phyloP scores from a whole-genome alignment of 345 rosid species.

The Citrus sp. region DNA sequence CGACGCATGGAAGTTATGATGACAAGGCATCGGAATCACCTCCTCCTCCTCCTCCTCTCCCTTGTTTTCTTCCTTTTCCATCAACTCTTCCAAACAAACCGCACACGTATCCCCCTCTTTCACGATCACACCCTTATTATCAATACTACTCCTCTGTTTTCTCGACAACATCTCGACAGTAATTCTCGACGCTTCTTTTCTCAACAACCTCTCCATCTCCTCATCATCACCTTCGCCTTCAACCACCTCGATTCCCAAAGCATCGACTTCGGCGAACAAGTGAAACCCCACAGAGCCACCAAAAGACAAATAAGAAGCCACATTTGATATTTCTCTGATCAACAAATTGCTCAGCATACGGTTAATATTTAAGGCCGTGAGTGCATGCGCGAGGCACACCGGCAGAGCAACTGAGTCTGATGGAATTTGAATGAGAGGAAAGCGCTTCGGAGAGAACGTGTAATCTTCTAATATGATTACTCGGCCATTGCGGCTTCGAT shows the following conservation, averaged over 20 bases:
- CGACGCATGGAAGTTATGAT: neutral
- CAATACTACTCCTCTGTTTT: neutral
- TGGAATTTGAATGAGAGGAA: neutral
- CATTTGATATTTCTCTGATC: neutral
- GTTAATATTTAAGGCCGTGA: neutral
- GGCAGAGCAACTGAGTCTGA: neutral
- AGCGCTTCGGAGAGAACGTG: neutral
- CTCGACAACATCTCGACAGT: neutral
- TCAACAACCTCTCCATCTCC: neutral
- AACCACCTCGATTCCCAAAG: neutral
- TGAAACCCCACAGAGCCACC: neutral
- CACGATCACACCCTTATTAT: neutral
- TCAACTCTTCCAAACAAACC: slow-evolving; percentile 1
- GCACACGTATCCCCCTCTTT: neutral
- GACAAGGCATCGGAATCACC: neutral
- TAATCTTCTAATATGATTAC: neutral
- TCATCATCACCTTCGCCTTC: neutral
- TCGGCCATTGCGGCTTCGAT: neutral
- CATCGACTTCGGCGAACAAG: neutral
- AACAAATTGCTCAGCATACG: neutral
- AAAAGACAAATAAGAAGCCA: neutral
- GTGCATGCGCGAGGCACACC: neutral
- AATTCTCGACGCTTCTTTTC: neutral
- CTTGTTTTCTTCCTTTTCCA: too few species aligned
- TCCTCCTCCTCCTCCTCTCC: neutral